A percentile compares a stretch with the other conserved stretches of the same genome.
These are phyloP conservation scores for Silene noctiflora DNA, from an alignment of 179 eudicot species.

Conservation along the genomic window DNA sequence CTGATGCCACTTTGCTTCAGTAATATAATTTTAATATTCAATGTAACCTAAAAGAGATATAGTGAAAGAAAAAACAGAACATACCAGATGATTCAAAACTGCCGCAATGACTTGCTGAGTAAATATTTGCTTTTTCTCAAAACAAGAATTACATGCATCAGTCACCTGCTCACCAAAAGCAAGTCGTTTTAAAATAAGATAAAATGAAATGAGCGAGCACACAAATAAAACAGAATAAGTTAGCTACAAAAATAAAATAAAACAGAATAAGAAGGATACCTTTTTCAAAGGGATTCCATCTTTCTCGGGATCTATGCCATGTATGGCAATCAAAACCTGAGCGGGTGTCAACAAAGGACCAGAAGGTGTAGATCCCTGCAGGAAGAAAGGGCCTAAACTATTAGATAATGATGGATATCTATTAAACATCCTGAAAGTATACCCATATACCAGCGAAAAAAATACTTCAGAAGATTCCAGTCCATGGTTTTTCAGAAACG, in stretches of 20 bases:
- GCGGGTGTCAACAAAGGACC: conserved; percentile 63
- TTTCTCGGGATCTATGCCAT: conserved; percentile 87
- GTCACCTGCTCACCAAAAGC: conserved; percentile 58
- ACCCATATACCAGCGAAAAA: neutral
- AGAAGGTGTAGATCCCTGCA: conserved; percentile 65
- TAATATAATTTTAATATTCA: neutral
- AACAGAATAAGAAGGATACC: conserved; percentile 36
- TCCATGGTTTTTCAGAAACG: neutral
- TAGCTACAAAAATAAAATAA: too few relatives aligned
- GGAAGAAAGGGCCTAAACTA: conserved; percentile 1
- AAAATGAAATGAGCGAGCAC: neutral
- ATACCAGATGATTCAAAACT: conserved; percentile 92
- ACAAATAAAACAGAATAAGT: neutral
- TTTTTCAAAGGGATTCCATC: conserved; percentile 87
- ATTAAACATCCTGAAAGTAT: neutral
- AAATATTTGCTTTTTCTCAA: conserved; percentile 77
- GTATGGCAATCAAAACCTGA: conserved; percentile 86
- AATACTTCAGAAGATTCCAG: neutral
- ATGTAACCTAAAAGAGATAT: neutral
- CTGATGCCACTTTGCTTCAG: neutral
- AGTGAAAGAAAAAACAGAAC: conserved; percentile 17
- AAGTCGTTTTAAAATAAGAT: conserved; percentile 11
- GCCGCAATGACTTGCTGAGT: conserved; percentile 93
- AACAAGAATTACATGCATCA: conserved; percentile 95
- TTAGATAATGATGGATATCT: neutral